Conservation (phyloP, 257 asterid species). For the Penstemon barbatus region DNA sequence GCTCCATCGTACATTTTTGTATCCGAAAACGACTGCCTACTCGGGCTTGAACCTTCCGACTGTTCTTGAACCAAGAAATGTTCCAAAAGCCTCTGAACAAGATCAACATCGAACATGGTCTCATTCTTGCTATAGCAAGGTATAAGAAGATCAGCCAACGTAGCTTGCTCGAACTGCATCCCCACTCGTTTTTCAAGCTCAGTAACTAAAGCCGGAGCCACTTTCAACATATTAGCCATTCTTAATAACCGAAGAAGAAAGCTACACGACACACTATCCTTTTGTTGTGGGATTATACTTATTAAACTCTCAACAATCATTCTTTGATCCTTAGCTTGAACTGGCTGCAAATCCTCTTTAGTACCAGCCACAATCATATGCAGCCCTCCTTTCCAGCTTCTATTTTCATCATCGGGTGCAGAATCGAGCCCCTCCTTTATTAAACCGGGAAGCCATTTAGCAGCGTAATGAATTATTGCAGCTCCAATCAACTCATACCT, state of each 20-base stretch:
- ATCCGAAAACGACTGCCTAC: slow-evolving; percentile 55
- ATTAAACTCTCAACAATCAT: slow-evolving; percentile 88
- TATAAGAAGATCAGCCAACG: slow-evolving; percentile 68
- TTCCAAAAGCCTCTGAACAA: slow-evolving; percentile 89
- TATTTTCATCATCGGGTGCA: slow-evolving; percentile 38
- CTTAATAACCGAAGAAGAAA: slow-evolving; percentile 73
- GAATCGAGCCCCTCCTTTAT: slow-evolving; percentile 49
- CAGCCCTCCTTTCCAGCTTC: slow-evolving; percentile 78
- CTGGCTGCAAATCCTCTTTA: slow-evolving; percentile 48
- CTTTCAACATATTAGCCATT: slow-evolving; percentile 81
- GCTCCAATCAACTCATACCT: slow-evolving; percentile 82
- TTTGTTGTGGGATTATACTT: slow-evolving; percentile 90
- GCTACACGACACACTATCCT: slow-evolving; percentile 78
- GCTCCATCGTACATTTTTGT: slow-evolving; percentile 52
- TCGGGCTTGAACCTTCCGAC: slow-evolving; percentile 70
- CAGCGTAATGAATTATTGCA: slow-evolving; percentile 66
- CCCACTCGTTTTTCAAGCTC: slow-evolving; percentile 93
- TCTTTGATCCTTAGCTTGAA: slow-evolving; percentile 76
- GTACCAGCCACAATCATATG: slow-evolving; percentile 72
- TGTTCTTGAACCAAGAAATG: slow-evolving; percentile 91
- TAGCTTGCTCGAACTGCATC: slow-evolving; percentile 92
- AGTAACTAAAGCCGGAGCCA: slow-evolving; percentile 84
- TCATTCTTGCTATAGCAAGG: slow-evolving; percentile 68
- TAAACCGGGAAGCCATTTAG: slow-evolving; percentile 79
- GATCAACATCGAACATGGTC: slow-evolving; percentile 76